Evolutionary conservation across 495 filamentous ascomycete genomes (phyloP).

Genomic region (Penicillium fimorum): DNA sequence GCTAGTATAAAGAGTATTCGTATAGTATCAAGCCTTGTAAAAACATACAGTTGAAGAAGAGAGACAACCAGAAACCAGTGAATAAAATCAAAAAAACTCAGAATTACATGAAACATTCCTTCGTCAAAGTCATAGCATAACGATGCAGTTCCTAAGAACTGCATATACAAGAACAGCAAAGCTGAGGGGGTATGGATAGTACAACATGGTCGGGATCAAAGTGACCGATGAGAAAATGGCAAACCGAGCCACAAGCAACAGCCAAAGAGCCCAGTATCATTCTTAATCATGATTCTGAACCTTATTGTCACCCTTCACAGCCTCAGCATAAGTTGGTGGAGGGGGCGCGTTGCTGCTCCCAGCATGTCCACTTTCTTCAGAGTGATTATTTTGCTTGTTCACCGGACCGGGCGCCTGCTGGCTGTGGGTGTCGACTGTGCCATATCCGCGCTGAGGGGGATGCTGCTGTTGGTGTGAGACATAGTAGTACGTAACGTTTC

Average conservation of each 20-base stretch:
- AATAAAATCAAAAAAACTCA: neutral
- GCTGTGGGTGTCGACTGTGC: constrained; percentile 32
- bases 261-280: neutral
- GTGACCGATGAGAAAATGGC: neutral
- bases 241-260: constrained; percentile 1
- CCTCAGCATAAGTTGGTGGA: constrained; percentile 82
- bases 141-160: constrained; percentile 4
- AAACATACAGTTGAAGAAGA: neutral
- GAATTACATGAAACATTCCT: constrained; percentile 15
- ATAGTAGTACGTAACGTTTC: constrained; percentile 67
- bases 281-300: constrained; percentile 68
- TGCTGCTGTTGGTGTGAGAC: constrained; percentile 46
- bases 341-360: constrained; percentile 37
- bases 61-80: neutral
- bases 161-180: neutral
- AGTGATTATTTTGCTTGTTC: constrained; percentile 22
- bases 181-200: neutral
- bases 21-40: neutral
- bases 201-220: neutral
- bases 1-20: neutral
- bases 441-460: constrained; percentile 38
- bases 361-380: constrained; percentile 20
- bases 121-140: constrained; percentile 16
- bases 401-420: constrained; percentile 24
- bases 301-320: constrained; percentile 85